Conservation (phyloP, 352 stramenopile species). For the Phytophthora chlamydospora region DNA sequence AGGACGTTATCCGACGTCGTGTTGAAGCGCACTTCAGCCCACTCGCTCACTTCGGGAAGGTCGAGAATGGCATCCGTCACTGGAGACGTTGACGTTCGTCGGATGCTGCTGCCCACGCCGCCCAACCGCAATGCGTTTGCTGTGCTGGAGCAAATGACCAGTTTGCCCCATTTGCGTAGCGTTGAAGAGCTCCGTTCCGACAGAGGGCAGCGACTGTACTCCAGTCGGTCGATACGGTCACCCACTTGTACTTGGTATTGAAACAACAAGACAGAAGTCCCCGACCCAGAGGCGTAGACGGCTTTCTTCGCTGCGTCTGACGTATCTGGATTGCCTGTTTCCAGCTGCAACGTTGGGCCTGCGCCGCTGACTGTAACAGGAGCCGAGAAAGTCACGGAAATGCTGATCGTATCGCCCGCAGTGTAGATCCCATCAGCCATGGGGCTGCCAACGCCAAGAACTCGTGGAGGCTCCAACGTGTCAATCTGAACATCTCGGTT, state of each 20-base stretch:
- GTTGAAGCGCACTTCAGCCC: slow-evolving; percentile 57
- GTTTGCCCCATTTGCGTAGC: slow-evolving; percentile 51
- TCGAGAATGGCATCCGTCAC: slow-evolving; percentile 57
- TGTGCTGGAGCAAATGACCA: slow-evolving; percentile 48
- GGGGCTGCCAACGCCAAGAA: slow-evolving; percentile 53
- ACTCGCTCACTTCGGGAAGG: slow-evolving; percentile 67
- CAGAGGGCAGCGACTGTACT: slow-evolving; percentile 59
- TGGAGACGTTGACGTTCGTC: slow-evolving; percentile 46
- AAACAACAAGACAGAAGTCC: slow-evolving; percentile 50
- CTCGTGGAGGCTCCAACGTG: slow-evolving; percentile 53
- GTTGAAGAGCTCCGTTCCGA: slow-evolving; percentile 28
- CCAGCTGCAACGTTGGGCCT: slow-evolving; percentile 45
- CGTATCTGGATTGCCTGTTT: slow-evolving; percentile 26
- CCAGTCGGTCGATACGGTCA: slow-evolving; percentile 63
- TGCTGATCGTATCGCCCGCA: slow-evolving; percentile 48
- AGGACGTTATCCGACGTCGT: slow-evolving; percentile 38
- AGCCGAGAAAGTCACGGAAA: slow-evolving; percentile 56
- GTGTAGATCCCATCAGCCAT: slow-evolving; percentile 67
- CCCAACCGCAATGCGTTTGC: slow-evolving; percentile 58
- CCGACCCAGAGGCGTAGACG: slow-evolving; percentile 51
- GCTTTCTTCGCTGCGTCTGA: slow-evolving; percentile 28
- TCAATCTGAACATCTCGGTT: slow-evolving; percentile 74
- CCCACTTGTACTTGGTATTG: slow-evolving; percentile 55
- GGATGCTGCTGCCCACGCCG: slow-evolving; percentile 46
- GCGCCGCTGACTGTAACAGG: slow-evolving; percentile 54